Percentiles rank a stretch among this genome's conserved stretches.
phyloP scores from a whole-genome alignment of 495 filamentous ascomycete species.

The Aeminium ludgeri region DNA sequence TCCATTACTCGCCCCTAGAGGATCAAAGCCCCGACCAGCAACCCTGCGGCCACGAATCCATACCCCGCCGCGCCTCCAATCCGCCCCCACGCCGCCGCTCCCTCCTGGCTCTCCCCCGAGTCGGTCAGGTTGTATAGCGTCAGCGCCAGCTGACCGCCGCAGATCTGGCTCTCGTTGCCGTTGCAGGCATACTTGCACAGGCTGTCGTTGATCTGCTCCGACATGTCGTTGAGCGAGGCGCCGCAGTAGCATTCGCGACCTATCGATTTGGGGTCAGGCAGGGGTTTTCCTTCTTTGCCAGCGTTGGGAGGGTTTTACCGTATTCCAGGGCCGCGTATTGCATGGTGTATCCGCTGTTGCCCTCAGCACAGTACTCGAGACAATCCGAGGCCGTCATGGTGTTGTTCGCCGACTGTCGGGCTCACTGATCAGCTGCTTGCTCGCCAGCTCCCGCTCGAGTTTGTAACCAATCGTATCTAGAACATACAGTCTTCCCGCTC shows the following conservation, averaged over 20 bases:
- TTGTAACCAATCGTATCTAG: background rate
- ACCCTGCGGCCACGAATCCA: background rate
- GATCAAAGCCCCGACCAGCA: too few species aligned
- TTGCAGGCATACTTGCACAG: slow-evolving; percentile 15
- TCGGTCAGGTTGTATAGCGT: slow-evolving; percentile 12
- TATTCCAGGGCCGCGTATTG: slow-evolving; percentile 23
- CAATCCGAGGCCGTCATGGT: slow-evolving; percentile 18
- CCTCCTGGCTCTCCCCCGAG: background rate
- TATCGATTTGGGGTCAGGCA: background rate
- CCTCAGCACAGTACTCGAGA: slow-evolving; percentile 16
- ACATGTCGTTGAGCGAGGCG: slow-evolving; percentile 8
- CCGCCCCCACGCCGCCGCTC: background rate
- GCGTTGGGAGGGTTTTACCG: background rate
- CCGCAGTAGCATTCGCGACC: slow-evolving; percentile 21
- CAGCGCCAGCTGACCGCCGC: slow-evolving; percentile 16
- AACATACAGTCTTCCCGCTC: slow-evolving; percentile 14
- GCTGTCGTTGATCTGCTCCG: slow-evolving; percentile 13
- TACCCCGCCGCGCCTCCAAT: background rate
- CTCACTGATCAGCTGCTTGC: background rate
- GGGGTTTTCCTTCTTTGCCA: background rate
- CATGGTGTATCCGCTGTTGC: slow-evolving; percentile 8
- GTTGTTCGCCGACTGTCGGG: slow-evolving; percentile 14
- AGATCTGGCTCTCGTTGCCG: slow-evolving; percentile 16
- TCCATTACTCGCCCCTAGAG: too few species aligned
- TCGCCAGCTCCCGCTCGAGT: background rate